A percentile compares a stretch with the other conserved stretches of the same genome.
Evolutionary conservation across 164 flowering plant species (phyloP).

Genomic region (Sextonia rubra): DNA sequence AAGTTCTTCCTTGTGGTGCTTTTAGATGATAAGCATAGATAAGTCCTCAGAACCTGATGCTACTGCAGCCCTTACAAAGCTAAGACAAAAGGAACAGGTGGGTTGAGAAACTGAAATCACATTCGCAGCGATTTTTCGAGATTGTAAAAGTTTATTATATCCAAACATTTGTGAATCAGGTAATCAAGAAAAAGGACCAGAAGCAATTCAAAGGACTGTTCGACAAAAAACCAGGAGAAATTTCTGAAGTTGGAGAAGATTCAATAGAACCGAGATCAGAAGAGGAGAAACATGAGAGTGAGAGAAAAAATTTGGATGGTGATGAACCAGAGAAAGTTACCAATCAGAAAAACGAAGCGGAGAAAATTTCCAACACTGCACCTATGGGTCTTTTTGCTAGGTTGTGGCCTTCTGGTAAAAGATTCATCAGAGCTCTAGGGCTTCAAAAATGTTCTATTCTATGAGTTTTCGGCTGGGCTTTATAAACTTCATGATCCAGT

Average conservation of each 20-base stretch:
- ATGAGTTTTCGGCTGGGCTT: constrained; percentile 13
- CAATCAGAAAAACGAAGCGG: constrained; percentile 4
- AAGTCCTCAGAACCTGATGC: constrained; percentile 88
- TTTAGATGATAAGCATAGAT: constrained; percentile 70
- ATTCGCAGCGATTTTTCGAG: background rate
- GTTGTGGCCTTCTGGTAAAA: constrained; percentile 59
- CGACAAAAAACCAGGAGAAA: constrained; percentile 97
- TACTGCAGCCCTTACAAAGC: constrained; percentile 71
- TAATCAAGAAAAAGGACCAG: constrained; percentile 63
- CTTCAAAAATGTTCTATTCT: constrained; percentile 57
- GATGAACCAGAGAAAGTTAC: constrained; percentile 25
- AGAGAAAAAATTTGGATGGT: constrained; percentile 20
- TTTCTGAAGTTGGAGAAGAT: constrained; percentile 53
- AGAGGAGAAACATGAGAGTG: constrained; percentile 19
- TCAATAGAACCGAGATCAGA: constrained; percentile 5
- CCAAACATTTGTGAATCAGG: constrained; percentile 36
- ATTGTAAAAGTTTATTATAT: no score
- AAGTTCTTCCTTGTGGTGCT: constrained; percentile 9
- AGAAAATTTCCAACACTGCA: constrained; percentile 15
- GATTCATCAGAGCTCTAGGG: constrained; percentile 55
- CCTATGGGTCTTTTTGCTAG: constrained; percentile 39
- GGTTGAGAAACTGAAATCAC: background rate
- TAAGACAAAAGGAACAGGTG: constrained; percentile 80
- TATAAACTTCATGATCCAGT: background rate
- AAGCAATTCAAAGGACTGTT: constrained; percentile 92